Evolutionary conservation across 1,284 basidiomycete genomes (phyloP), one percentile per base, ranked within the genome.

Genomic region (Puccinia triticina): DNA sequence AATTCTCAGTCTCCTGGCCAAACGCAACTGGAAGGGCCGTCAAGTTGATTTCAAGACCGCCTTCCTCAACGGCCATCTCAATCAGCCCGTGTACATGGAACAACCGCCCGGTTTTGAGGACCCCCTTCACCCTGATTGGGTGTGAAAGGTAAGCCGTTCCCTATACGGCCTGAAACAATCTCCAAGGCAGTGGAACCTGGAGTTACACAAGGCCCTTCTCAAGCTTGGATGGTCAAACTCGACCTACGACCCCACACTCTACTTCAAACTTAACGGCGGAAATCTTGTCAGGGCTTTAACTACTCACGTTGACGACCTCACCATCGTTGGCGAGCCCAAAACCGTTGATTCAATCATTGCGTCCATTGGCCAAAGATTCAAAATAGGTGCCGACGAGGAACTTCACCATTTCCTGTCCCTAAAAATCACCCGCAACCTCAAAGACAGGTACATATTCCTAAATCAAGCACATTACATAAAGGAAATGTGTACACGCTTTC

Each of bases 171-270:
- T 76, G 23, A 76, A 76, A 57, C 73, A 76, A 26, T 76, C 73
- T 2, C 73, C 73, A 3, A 29, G 32, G 16, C 53, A 59, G 18
- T 76, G 73, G 73, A 29, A 76, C n/a, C 37, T 8, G 10, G 53
- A 59, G 10, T 26, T 76, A 23, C 73, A 73, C 29, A 14, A 29
- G 8, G 46, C 55, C 16, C 29, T 76, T 3, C 18, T 59, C 34
- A 21, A 50, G 1, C 8, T 59, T n/a, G 50, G 53, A 50, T 50
- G 11, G 43, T 50, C 26, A n/a, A n/a, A n/a, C n/a, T n/a, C n/a
- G n/a, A n/a, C n/a, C n/a, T n/a, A n/a, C n/a, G n/a, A n/a, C n/a
- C 71, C 71, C 26, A 73, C 71, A 1, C 71, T 73, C 71, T 73
- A 73, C 40, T 73, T 73, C 71, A 48, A 34, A 34, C 2, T 50